phyloP scores from a whole-genome alignment of 148 eudicot genomes.

The Agrostemma githago region DNA sequence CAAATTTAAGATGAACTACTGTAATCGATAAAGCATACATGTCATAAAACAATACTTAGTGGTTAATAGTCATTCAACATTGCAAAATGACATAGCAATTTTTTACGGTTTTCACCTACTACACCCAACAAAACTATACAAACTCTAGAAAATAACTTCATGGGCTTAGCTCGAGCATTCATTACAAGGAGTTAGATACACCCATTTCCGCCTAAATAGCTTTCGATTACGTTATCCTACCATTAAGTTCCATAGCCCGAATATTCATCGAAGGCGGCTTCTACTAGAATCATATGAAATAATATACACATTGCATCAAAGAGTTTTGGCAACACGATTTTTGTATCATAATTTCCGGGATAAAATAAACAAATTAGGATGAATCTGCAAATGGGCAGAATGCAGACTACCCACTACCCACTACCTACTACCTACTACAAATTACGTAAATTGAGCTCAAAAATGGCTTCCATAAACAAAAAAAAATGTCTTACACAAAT shows the following conservation, averaged over 20 bases:
- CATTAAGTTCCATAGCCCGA: not conserved
- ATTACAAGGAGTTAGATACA: not conserved
- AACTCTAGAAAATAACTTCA: not conserved
- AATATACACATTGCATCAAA: not conserved
- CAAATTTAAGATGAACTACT: not conserved
- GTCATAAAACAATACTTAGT: not conserved
- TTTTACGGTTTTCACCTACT: not conserved
- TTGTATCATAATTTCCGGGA: not conserved
- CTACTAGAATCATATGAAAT: not conserved
- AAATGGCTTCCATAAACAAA: not conserved
- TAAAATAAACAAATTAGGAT: not conserved
- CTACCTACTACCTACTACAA: too few species aligned
- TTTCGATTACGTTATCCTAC: too few species aligned
- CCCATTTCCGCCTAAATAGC: too few species aligned
- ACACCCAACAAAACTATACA: not conserved
- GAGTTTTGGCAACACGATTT: not conserved
- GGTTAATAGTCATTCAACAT: not conserved
- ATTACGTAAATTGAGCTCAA: not conserved
- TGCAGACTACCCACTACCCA: not conserved
- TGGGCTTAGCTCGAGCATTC: not conserved
- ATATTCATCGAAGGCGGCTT: not conserved
- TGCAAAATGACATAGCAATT: not conserved
- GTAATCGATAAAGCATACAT: slow-evolving; percentile 6
- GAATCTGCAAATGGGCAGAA: too few species aligned
- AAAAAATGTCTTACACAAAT: too few species aligned